phyloP scores from a whole-genome alignment of 2,329 filamentous ascomycete species.

The Claviceps humidiphila region DNA sequence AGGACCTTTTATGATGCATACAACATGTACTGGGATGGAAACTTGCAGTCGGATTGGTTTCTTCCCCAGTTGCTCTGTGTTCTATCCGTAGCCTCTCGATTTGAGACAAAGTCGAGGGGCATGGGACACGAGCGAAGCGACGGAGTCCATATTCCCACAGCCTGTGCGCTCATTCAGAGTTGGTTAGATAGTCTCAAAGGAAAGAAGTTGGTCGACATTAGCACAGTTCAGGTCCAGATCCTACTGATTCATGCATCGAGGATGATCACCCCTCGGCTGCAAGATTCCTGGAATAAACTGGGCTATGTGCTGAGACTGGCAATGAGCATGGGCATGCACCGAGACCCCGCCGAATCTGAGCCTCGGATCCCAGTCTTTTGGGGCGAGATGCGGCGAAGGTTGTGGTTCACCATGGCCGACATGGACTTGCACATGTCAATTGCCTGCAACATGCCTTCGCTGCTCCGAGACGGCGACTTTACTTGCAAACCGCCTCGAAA shows the following conservation, averaged over 20 bases:
- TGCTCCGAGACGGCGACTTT: constrained; percentile 39
- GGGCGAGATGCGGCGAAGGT: constrained; percentile 38
- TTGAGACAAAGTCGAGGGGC: constrained; percentile 36
- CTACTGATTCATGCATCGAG: constrained; percentile 39
- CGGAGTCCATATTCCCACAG: constrained; percentile 43
- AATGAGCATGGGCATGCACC: constrained; percentile 46
- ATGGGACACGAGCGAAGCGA: constrained; percentile 37
- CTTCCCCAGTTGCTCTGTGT: constrained; percentile 40
- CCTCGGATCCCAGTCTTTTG: constrained; percentile 35
- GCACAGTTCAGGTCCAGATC: constrained; percentile 39
- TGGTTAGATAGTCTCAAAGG: constrained; percentile 40
- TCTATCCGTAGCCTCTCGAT: constrained; percentile 39
- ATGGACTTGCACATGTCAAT: constrained; percentile 43
- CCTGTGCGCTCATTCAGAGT: constrained; percentile 38
- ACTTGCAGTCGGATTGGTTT: constrained; percentile 33
- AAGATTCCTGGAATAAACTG: constrained; percentile 41
- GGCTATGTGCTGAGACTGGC: constrained; percentile 42
- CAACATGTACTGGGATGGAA: constrained; percentile 37
- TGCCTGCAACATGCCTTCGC: constrained; percentile 36
- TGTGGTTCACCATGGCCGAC: constrained; percentile 45
- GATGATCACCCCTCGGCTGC: constrained; percentile 36
- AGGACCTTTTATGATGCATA: constrained; percentile 39
- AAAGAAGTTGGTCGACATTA: constrained; percentile 38
- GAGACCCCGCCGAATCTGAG: constrained; percentile 41
- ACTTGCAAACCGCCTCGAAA: constrained; percentile 40